A percentile compares a stretch with the other conserved stretches of the same genome.
phyloP scores from a whole-genome alignment of 306 rosid species.

The apple (Malus domestica) region ASM211411v1 NC_041805.1:28462501-28463000 shows the following conservation, averaged over 20 bases:
- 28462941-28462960: not conserved
- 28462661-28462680: too few species aligned
- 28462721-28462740: not conserved
- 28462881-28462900: conserved; percentile 65
- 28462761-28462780: conserved; percentile 8
- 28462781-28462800: not conserved
- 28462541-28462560: too few species aligned
- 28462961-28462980: too few species aligned
- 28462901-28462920: not conserved
- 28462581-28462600: too few species aligned
- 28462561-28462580: too few species aligned
- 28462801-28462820: not conserved
- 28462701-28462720: not conserved
- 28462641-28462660: too few species aligned
- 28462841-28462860: not conserved
- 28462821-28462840: not conserved
- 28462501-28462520: too few species aligned
- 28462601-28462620: too few species aligned
- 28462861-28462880: conserved; percentile 55
- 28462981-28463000: not conserved
- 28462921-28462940: not conserved
- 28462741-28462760: conserved; percentile 5
- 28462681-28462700: not conserved
- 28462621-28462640: too few species aligned
- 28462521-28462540: too few species aligned